These are phyloP conservation scores for Debaryomyces sp. DNA, from an alignment of 1,139 yeast species.

Conservation along the genomic window DNA sequence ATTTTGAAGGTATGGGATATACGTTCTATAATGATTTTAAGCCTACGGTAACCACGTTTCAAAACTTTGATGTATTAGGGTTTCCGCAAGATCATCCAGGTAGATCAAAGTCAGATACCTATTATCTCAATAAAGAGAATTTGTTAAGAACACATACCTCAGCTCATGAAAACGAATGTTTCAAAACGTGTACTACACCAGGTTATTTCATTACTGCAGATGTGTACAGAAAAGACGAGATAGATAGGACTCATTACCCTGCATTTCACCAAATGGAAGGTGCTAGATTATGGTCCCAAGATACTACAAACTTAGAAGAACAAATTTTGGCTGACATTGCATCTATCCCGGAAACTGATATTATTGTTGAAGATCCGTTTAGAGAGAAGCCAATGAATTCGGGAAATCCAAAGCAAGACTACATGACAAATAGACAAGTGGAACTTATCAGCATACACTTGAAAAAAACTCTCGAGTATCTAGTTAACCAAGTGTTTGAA, in stretches of 20 bases:
- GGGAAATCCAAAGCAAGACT: slow-evolving; percentile 77
- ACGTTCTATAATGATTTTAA: slow-evolving; percentile 79
- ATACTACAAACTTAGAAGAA: slow-evolving; percentile 40
- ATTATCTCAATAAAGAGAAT: slow-evolving; percentile 73
- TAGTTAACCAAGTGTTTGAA: slow-evolving; percentile 83
- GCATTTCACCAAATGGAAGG: slow-evolving; percentile 99
- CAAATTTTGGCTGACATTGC: slow-evolving; percentile 58
- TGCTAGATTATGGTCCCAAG: slow-evolving; percentile 79
- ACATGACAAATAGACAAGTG: slow-evolving; percentile 71
- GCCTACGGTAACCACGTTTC: slow-evolving; percentile 80
- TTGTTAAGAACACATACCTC: slow-evolving; percentile 92
- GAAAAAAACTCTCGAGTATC: slow-evolving; percentile 79
- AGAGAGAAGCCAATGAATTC: slow-evolving; percentile 48
- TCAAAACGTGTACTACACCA: slow-evolving; percentile 64
- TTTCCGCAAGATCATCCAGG: slow-evolving; percentile 95
- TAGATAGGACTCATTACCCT: slow-evolving; percentile 95
- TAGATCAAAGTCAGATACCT: slow-evolving; percentile 88
- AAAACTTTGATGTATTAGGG: slow-evolving; percentile 89
- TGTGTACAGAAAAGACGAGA: slow-evolving; percentile 93
- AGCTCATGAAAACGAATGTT: slow-evolving; percentile 92
- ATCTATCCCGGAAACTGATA: slow-evolving; percentile 66
- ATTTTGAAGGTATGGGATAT: slow-evolving; percentile 69
- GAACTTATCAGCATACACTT: slow-evolving; percentile 74
- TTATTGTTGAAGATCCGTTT: slow-evolving; percentile 77
- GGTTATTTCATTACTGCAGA: slow-evolving; percentile 95